phyloP scores from a whole-genome alignment of 768 basidiomycete genomes.

The Mycena capillaripes region DNA sequence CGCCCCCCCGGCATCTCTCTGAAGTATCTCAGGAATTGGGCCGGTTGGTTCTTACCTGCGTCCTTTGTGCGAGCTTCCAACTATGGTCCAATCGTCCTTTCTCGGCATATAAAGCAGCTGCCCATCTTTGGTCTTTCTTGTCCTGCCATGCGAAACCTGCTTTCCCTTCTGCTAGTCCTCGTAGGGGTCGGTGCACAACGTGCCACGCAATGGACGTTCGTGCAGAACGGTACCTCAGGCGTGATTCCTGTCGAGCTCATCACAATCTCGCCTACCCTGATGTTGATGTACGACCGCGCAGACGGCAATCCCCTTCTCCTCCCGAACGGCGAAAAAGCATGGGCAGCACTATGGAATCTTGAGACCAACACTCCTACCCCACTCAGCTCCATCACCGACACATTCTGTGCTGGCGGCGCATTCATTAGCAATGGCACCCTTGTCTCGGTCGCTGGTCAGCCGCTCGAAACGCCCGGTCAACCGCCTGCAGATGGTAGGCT shows the following conservation, averaged over 20 bases:
- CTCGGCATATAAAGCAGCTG: conserved; percentile 20
- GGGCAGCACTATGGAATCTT: conserved; percentile 40
- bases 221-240: conserved; percentile 39
- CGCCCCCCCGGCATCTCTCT: neutral
- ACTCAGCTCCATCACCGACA: conserved; percentile 33
- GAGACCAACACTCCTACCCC: conserved; percentile 38
- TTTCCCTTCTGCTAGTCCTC: conserved; percentile 19
- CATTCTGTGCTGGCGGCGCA: conserved; percentile 40
- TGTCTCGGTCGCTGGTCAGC: conserved; percentile 34
- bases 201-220: conserved; percentile 38
- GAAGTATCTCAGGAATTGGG: conserved; percentile 6
- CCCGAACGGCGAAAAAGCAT: conserved; percentile 35
- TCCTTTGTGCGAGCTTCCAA: neutral
- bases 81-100: neutral
- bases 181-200: conserved; percentile 25
- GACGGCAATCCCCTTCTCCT: conserved; percentile 38
- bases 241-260: conserved; percentile 39
- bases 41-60: too few species aligned
- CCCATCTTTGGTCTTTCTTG: neutral
- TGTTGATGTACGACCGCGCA: conserved; percentile 40
- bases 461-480: conserved; percentile 19
- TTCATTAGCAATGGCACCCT: conserved; percentile 40
- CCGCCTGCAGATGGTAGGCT: conserved; percentile 34
- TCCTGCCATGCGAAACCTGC: conserved; percentile 23
- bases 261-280: conserved; percentile 38